These are phyloP conservation scores for Inonotus hispidus DNA, from an alignment of 1,284 basidiomycete genomes.

Conservation along the genomic window DNA sequence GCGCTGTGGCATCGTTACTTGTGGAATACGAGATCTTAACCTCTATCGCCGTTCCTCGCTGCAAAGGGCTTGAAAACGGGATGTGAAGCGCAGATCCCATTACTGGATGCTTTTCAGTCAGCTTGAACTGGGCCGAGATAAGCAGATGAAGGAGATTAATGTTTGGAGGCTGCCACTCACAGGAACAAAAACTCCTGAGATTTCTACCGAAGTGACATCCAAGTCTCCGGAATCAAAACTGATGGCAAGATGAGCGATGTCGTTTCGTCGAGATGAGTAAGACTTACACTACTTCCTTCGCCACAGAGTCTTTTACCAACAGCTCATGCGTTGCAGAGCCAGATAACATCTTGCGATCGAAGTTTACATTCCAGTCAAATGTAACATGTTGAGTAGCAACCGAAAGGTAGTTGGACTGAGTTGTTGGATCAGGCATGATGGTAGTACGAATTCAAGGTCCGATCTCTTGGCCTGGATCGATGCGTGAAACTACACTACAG, in stretches of 20 bases:
- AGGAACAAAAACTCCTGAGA: slow-evolving; percentile 38
- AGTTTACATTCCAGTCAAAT: slow-evolving; percentile 85
- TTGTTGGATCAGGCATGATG: slow-evolving; percentile 56
- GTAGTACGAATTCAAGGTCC: not conserved
- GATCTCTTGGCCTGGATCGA: too few species aligned
- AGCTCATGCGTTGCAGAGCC: slow-evolving; percentile 73
- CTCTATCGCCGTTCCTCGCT: slow-evolving; percentile 41
- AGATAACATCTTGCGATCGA: slow-evolving; percentile 57
- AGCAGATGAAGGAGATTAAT: not conserved
- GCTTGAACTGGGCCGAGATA: slow-evolving; percentile 37
- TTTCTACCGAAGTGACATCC: slow-evolving; percentile 52
- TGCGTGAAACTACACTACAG: not conserved
- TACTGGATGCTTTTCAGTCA: slow-evolving; percentile 52
- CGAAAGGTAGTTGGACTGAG: slow-evolving; percentile 75
- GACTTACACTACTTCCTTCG: slow-evolving; percentile 59
- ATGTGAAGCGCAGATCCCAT: slow-evolving; percentile 70
- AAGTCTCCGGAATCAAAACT: slow-evolving; percentile 82
- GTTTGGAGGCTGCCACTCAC: slow-evolving; percentile 33
- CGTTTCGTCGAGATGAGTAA: slow-evolving; percentile 17
- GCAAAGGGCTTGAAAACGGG: slow-evolving; percentile 37
- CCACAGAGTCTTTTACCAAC: slow-evolving; percentile 49
- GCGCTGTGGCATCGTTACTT: slow-evolving; percentile 71
- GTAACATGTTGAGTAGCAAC: slow-evolving; percentile 64
- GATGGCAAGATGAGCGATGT: slow-evolving; percentile 17
- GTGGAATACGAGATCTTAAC: slow-evolving; percentile 71